Evolutionary conservation across 371 early-diverging fungal species (phyloP).

Genomic region (Mortierella sp.): DNA sequence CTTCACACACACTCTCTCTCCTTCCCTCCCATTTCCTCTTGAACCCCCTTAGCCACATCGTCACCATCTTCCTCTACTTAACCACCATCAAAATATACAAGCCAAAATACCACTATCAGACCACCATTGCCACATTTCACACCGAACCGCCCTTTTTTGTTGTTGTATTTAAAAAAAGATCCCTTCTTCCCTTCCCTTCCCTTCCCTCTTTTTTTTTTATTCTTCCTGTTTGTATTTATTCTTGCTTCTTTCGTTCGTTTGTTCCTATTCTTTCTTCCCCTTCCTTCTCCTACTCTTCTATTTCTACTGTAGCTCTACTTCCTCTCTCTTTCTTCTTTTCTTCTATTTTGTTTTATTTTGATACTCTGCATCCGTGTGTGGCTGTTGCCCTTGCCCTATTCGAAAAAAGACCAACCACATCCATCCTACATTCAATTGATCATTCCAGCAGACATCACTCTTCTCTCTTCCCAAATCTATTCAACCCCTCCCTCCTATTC

Average conservation of each 20-base stretch:
- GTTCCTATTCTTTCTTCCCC: background rate
- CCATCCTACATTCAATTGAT: background rate
- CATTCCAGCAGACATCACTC: background rate
- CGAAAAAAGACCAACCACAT: background rate
- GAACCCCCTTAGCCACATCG: slow-evolving; percentile 11
- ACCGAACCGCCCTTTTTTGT: background rate
- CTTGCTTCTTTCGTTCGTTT: background rate
- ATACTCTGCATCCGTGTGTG: background rate
- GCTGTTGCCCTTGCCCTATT: background rate
- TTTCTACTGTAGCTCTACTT: background rate
- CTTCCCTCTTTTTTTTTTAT: background rate
- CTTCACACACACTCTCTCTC: no score
- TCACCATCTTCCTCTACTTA: background rate
- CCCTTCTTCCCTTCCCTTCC: background rate
- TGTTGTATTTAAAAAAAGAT: background rate
- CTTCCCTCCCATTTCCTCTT: background rate
- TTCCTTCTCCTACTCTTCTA: slow-evolving; percentile 1
- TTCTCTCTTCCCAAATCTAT: background rate
- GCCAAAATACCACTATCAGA: background rate
- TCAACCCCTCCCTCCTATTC: background rate
- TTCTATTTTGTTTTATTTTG: slow-evolving; percentile 8
- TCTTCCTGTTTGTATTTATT: background rate
- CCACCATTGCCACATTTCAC: slow-evolving; percentile 2
- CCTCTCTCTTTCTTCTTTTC: background rate
- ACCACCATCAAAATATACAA: background rate